Evolutionary conservation across 2,329 filamentous ascomycete genomes (phyloP).

Genomic region (Colletotrichum noveboracense): DNA sequence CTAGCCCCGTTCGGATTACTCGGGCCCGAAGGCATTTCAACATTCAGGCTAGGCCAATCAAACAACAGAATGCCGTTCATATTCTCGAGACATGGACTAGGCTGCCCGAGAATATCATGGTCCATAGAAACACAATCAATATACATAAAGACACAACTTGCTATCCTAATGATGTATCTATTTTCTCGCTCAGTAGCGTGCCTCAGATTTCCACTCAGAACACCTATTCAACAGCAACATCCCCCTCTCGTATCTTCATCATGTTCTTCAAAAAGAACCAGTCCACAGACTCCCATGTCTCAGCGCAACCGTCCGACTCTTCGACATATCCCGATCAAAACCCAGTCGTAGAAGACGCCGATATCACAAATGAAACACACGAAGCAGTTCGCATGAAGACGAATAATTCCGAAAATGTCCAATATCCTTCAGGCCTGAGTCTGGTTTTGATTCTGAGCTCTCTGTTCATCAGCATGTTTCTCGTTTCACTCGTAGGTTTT

Average conservation of each 20-base stretch:
- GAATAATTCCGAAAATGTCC: neutral
- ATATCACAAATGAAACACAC: neutral
- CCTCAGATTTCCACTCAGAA: neutral
- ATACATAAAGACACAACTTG: neutral
- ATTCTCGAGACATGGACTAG: neutral
- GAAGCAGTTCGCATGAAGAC: fast-evolving
- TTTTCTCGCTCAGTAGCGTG: neutral
- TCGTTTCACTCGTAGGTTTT: slow-evolving; percentile 26
- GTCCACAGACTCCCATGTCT: neutral
- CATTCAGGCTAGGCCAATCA: neutral
- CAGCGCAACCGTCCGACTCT: fast-evolving
- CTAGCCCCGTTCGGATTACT: neutral
- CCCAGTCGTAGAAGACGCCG: neutral
- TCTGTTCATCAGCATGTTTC: slow-evolving; percentile 27
- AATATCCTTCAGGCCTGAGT: neutral
- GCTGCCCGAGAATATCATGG: neutral
- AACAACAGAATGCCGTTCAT: neutral
- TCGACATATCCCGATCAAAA: neutral
- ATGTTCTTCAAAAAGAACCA: neutral
- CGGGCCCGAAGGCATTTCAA: neutral
- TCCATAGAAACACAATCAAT: neutral
- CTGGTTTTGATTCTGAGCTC: slow-evolving; percentile 24
- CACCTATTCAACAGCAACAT: neutral
- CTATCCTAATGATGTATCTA: neutral
- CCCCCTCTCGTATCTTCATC: neutral